These are phyloP conservation scores for Talaromyces sp. DNA, from an alignment of 2,329 filamentous ascomycete genomes.

Conservation along the genomic window DNA sequence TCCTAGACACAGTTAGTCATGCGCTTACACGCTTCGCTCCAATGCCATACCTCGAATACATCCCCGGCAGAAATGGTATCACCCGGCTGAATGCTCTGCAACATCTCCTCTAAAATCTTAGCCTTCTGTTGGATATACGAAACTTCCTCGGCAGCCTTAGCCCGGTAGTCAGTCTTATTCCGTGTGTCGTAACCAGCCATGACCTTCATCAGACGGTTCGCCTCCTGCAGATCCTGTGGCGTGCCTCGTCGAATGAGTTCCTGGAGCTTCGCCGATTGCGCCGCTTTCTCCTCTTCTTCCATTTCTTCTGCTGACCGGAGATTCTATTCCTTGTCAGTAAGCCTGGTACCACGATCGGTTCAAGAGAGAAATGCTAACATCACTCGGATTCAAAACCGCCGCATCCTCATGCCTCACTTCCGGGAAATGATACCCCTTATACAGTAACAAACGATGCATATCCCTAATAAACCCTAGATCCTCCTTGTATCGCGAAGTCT, in stretches of 20 bases:
- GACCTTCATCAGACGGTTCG: conserved; percentile 96
- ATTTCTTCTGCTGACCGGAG: conserved; percentile 96
- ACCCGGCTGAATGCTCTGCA: conserved; percentile 77
- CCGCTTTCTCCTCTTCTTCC: conserved; percentile 93
- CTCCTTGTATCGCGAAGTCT: conserved; percentile 95
- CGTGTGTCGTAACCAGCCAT: conserved; percentile 97
- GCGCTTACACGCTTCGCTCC: not conserved
- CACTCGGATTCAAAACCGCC: conserved; percentile 91
- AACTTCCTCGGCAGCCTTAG: conserved; percentile 95
- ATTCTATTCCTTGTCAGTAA: conserved; percentile 56
- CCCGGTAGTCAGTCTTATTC: conserved; percentile 94
- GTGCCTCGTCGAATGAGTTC: conserved; percentile 90
- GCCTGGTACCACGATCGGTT: conserved; percentile 23
- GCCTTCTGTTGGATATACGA: conserved; percentile 95
- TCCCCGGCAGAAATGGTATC: conserved; percentile 71
- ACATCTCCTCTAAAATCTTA: conserved; percentile 82
- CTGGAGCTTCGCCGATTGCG: conserved; percentile 96
- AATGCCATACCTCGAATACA: conserved; percentile 58
- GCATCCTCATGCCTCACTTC: conserved; percentile 91
- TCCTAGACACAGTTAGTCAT: conserved; percentile 54
- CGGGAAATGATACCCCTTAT: conserved; percentile 96
- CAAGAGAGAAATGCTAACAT: conserved; percentile 60
- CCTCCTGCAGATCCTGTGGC: conserved; percentile 91
- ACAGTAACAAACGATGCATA: conserved; percentile 92
- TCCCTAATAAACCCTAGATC: conserved; percentile 94